Evolutionary conservation across 1,139 yeast species (phyloP).

Genomic region (Pichia sp.): DNA sequence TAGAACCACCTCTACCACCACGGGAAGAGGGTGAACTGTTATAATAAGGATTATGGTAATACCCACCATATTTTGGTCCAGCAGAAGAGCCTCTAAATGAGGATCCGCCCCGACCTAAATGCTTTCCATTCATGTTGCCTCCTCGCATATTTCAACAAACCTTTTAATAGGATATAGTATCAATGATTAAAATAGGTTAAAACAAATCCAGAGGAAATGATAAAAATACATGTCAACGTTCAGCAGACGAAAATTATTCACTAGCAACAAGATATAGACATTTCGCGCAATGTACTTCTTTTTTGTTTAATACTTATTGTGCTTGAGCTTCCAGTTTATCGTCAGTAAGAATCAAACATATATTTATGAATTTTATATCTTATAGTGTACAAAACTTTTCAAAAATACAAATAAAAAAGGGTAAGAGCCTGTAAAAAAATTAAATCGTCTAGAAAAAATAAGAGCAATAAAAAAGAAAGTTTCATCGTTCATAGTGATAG

Average conservation of each 20-base stretch:
- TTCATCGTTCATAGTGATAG: no score
- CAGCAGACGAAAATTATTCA: no score
- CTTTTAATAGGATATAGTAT: no score
- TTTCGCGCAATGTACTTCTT: no score
- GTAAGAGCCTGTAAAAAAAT: background rate
- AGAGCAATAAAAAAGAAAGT: background rate
- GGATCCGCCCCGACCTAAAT: constrained; percentile 50
- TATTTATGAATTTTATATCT: no score
- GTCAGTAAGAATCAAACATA: no score
- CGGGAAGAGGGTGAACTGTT: constrained; percentile 9
- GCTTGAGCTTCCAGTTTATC: no score
- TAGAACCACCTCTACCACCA: constrained; percentile 8
- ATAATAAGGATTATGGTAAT: constrained; percentile 11
- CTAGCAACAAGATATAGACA: no score
- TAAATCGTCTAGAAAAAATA: background rate
- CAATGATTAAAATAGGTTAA: no score
- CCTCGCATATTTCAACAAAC: constrained; percentile 44
- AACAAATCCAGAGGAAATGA: no score
- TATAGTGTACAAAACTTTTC: background rate
- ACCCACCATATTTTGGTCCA: constrained; percentile 1
- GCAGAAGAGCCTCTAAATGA: constrained; percentile 64
- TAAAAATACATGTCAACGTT: no score
- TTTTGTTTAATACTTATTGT: no score
- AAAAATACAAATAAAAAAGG: background rate
- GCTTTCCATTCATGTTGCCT: constrained; percentile 45